Base-by-base conservation (phyloP, 495 filamentous ascomycete species). In the Stereocaulon alpinum region DNA sequence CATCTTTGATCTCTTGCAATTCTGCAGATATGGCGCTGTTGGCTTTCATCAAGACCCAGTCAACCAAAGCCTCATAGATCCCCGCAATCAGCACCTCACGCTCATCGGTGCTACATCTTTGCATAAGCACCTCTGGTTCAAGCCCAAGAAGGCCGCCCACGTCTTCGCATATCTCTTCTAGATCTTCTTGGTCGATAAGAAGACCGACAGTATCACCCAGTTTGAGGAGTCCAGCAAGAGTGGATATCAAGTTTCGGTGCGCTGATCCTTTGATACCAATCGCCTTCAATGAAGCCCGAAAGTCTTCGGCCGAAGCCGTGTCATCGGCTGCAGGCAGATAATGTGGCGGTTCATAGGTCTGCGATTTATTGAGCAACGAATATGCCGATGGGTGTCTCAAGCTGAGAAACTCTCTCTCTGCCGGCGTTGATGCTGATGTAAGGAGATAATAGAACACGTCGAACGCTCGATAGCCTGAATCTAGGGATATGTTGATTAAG, bases 361-460 rank as follows among this genome's bases (percentile, higher is more conserved):
- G 83, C 11, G 91, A 95, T 64, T 82, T 83, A 51, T 86, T 84
- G 20, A 98, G 77, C 9, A 98, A 74, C 30, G 82, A 70, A 70
- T 98, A 97, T 15, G 79, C 75, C 2, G 87, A 85, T 2, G 87
- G 80, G n/a, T 81, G 78, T 71, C 91, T 87, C 37, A 98, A 76
- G 45, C 85, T 84, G n/a, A 98, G 76, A 58, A 89, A 95, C 68
- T 97, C 91, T 41, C 90, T 80, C 74, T 98, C 93, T 1, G 90
- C 89, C 1, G 86, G 86, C 2, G 91, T 94, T 0, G 93, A 94
- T 15, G 89, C 85, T 30, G 87, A 88, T 1, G 91, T 94, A 24
- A 96, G 77, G 3, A 98, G 82, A 64, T 96, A 97, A 73, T 98
- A 98, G 70, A 97, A 98, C 30, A 91, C 94, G 68, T 98, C 91